Evolutionary conservation across 305 asterid genomes (phyloP).

Genomic region (Fraxinus paxiana): DNA sequence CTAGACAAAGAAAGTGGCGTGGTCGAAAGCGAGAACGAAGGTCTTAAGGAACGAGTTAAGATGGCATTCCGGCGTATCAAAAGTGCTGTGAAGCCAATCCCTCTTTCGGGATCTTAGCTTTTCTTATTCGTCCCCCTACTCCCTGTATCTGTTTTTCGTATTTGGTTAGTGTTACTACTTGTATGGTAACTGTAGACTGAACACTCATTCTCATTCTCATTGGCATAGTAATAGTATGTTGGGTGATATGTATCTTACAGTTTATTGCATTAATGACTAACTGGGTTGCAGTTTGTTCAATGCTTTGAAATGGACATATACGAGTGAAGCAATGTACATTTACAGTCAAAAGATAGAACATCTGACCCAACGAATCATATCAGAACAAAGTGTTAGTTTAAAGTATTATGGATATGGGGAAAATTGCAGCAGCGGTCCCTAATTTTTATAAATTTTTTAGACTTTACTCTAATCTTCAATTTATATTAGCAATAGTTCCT

Average conservation of each 20-base stretch:
- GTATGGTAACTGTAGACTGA: slow-evolving; percentile 1
- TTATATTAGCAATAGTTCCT: no score
- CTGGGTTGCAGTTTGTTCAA: not conserved
- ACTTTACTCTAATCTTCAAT: no score
- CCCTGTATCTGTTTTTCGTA: not conserved
- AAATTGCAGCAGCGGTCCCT: no score
- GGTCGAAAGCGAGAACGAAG: slow-evolving; percentile 76
- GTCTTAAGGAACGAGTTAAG: slow-evolving; percentile 74
- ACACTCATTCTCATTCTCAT: not conserved
- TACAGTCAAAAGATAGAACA: not conserved
- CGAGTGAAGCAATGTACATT: not conserved
- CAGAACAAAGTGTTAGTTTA: not conserved
- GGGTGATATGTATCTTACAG: not conserved
- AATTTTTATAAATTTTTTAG: no score
- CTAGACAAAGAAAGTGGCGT: slow-evolving; percentile 71
- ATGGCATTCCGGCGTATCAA: slow-evolving; percentile 60
- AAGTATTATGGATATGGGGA: not conserved
- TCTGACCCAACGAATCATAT: not conserved
- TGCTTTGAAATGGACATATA: not conserved
- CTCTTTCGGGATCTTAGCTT: slow-evolving; percentile 40
- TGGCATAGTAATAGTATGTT: not conserved
- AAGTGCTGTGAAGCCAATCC: slow-evolving; percentile 79
- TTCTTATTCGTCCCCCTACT: not conserved
- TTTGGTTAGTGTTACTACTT: slow-evolving; percentile 3
- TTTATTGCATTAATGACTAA: not conserved